phyloP scores from a whole-genome alignment of 768 basidiomycete species.

The Lactarius pseudohatsudake region DNA sequence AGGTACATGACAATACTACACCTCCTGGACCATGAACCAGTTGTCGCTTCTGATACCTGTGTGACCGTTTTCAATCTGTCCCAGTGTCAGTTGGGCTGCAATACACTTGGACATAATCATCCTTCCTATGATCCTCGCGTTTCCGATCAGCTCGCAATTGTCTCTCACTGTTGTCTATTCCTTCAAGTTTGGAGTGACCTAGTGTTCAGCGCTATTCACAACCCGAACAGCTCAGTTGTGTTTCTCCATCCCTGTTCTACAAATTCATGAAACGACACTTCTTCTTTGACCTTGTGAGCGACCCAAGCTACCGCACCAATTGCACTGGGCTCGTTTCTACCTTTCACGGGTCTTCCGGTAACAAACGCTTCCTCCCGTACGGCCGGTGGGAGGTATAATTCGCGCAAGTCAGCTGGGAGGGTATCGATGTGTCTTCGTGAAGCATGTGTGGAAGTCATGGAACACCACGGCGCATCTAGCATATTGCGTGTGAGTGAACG shows the following conservation, averaged over 20 bases:
- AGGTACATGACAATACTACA: too few relatives aligned
- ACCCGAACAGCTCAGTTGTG: constrained; percentile 56
- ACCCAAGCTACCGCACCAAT: constrained; percentile 76
- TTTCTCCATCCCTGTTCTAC: constrained; percentile 62
- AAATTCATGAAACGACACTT: constrained; percentile 52
- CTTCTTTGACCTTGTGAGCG: constrained; percentile 48
- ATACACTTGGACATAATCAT: too few relatives aligned
- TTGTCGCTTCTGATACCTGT: too few relatives aligned
- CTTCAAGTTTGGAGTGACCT: background rate
- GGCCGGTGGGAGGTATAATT: constrained; percentile 51
- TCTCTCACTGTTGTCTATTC: background rate
- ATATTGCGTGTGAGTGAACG: background rate
- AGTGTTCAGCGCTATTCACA: constrained; percentile 30
- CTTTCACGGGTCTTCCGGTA: constrained; percentile 63
- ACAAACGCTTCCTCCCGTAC: constrained; percentile 60
- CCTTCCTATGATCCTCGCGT: too few relatives aligned
- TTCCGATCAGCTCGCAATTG: background rate
- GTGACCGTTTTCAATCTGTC: too few relatives aligned
- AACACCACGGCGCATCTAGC: constrained; percentile 71
- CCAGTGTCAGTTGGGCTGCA: too few relatives aligned
- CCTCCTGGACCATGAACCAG: too few relatives aligned
- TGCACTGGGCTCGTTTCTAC: constrained; percentile 69
- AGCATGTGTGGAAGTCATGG: constrained; percentile 65
- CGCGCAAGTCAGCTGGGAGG: constrained; percentile 47
- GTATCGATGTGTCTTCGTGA: constrained; percentile 51